Conservation (phyloP, 305 asterid genomes). For the Fraxinus nigra region DNA sequence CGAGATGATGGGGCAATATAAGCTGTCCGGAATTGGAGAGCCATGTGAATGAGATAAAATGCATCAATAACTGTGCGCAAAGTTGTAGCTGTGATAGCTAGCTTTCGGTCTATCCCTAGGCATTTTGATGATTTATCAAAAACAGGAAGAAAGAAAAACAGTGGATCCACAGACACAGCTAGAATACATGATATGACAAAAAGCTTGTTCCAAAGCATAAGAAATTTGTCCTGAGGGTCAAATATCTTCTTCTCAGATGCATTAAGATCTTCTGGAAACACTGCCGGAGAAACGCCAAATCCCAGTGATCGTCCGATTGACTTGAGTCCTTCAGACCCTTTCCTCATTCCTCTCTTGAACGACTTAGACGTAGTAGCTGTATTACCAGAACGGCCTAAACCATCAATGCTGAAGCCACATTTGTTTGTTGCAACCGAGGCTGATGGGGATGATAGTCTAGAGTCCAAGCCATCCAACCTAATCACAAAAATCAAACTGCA, state of each 20-base stretch:
- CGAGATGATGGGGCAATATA: conserved; percentile 98
- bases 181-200: conserved; percentile 89
- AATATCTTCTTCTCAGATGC: conserved; percentile 88
- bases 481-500: conserved; percentile 10
- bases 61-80: conserved; percentile 85
- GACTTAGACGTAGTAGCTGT: conserved; percentile 60
- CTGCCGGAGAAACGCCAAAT: conserved; percentile 81
- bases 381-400: conserved; percentile 51
- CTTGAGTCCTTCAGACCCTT: conserved; percentile 92
- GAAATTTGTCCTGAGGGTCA: conserved; percentile 94
- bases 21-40: conserved; percentile 95
- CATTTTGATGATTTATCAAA: conserved; percentile 60
- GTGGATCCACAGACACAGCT: conserved; percentile 92
- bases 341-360: conserved; percentile 77
- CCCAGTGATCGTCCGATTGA: conserved; percentile 91
- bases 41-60: conserved; percentile 93
- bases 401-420: conserved; percentile 74
- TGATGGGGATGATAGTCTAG: conserved; percentile 82
- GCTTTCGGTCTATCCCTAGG: conserved; percentile 80
- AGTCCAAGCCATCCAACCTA: conserved; percentile 94
- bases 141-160: conserved; percentile 92
- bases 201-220: conserved; percentile 80
- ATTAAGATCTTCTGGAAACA: conserved; percentile 90
- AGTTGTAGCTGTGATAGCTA: conserved; percentile 87
- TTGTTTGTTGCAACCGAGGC: conserved; percentile 60